A percentile compares a stretch with the other conserved stretches of the same genome.
Evolutionary conservation across 768 basidiomycete genomes (phyloP).

Genomic region (Mrakia hoshinonis): DNA sequence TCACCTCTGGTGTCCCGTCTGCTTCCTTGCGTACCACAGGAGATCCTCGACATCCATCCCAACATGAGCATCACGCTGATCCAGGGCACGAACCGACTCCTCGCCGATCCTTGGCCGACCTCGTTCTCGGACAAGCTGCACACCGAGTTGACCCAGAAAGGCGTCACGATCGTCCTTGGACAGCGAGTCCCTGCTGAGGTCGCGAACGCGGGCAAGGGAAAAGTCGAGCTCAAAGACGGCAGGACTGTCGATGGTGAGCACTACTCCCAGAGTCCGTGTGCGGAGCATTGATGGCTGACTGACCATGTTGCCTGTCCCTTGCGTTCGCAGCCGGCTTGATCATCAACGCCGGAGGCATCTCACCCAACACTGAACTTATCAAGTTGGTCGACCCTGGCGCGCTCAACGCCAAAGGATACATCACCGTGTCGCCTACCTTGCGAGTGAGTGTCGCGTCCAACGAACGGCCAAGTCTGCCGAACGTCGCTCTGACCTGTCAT

Average conservation of each 20-base stretch:
- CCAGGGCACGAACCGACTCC: background rate
- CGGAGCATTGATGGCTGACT: background rate
- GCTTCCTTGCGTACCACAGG: no score
- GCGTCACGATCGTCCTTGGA: background rate
- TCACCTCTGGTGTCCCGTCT: background rate
- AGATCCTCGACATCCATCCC: background rate
- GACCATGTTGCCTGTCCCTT: background rate
- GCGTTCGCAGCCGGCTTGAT: background rate
- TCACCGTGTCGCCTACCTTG: background rate
- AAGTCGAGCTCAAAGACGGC: background rate
- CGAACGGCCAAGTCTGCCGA: no score
- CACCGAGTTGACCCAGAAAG: background rate
- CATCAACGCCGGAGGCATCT: background rate
- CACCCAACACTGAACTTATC: background rate
- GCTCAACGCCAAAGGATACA: background rate
- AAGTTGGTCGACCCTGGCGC: background rate
- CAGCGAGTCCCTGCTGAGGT: background rate
- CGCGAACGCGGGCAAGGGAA: background rate
- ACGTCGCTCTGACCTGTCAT: no score
- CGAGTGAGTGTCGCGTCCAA: no score
- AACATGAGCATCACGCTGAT: background rate
- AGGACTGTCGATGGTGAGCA: background rate
- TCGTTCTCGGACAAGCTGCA: background rate
- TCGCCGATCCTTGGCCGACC: background rate
- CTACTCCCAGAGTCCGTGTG: background rate